phyloP scores from a whole-genome alignment of 2,329 filamentous ascomycete genomes.

The Mollisiaceae sp. region DNA sequence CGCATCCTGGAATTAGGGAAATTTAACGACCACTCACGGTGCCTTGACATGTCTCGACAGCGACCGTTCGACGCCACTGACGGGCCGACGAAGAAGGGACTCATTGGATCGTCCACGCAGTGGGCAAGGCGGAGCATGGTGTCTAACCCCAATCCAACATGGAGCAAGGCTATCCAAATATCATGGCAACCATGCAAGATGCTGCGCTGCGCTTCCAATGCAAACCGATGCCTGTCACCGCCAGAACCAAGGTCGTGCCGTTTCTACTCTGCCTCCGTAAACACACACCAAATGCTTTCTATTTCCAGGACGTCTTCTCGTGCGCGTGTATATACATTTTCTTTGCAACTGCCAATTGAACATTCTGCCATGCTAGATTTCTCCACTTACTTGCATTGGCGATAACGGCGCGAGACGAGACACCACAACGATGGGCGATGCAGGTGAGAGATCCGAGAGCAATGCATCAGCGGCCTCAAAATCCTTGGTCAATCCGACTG shows the following conservation, averaged over 20 bases:
- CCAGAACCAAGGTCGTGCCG: conserved; percentile 1
- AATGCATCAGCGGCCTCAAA: conserved; percentile 12
- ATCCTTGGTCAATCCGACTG: background rate
- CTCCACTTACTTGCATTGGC: conserved; percentile 14
- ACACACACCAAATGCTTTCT: background rate
- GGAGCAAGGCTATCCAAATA: conserved; percentile 10
- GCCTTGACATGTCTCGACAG: background rate
- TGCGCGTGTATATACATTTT: background rate
- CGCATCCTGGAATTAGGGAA: background rate
- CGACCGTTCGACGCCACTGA: conserved; percentile 4
- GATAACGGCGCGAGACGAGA: conserved; percentile 23
- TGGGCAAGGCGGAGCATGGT: background rate
- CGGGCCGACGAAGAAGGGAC: background rate
- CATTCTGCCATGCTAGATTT: conserved; percentile 16
- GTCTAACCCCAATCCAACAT: conserved; percentile 1
- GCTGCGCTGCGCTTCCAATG: conserved; percentile 8
- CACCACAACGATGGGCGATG: conserved; percentile 19
- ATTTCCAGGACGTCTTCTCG: background rate
- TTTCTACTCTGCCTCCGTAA: background rate
- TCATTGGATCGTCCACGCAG: conserved; percentile 4
- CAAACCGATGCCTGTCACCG: background rate
- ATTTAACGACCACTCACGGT: conserved; percentile 8
- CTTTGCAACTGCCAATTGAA: conserved; percentile 9
- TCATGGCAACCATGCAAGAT: background rate
- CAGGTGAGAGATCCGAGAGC: conserved; percentile 2